Conservation (phyloP, 2,329 filamentous ascomycete species). For the Alternaria ventricosa region DNA sequence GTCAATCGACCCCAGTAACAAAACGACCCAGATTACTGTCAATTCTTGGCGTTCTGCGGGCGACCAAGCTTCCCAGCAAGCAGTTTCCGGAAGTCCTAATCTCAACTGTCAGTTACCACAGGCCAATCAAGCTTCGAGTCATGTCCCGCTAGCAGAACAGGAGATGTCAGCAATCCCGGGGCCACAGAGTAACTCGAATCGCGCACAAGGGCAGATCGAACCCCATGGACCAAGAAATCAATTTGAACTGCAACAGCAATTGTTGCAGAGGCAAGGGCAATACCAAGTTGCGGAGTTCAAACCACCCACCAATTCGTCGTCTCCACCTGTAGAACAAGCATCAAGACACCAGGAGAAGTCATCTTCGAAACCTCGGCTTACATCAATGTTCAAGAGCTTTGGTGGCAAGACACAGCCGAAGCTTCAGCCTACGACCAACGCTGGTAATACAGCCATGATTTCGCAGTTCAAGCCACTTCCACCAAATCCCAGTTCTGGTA, state of each 20-base stretch:
- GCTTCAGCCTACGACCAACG: conserved; percentile 10
- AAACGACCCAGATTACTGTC: conserved; percentile 9
- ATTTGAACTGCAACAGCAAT: conserved; percentile 40
- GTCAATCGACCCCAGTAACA: neutral
- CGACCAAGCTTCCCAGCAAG: conserved; percentile 10
- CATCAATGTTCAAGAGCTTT: conserved; percentile 56
- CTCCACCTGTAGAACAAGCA: conserved; percentile 26
- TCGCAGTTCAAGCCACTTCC: conserved; percentile 3
- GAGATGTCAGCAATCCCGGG: conserved; percentile 12
- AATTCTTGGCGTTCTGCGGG: conserved; percentile 17
- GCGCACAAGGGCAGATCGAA: conserved; percentile 11
- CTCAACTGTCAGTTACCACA: conserved; percentile 5
- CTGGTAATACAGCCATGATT: neutral
- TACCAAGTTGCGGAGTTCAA: conserved; percentile 51
- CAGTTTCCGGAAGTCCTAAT: conserved; percentile 8
- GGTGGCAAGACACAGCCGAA: conserved; percentile 31
- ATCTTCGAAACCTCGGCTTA: conserved; percentile 34
- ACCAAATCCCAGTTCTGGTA: conserved; percentile 19
- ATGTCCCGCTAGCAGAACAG: conserved; percentile 15
- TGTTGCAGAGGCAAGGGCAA: conserved; percentile 42
- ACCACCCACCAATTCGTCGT: conserved; percentile 47
- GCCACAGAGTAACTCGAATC: conserved; percentile 16
- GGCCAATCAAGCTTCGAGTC: conserved; percentile 10
- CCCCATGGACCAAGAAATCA: conserved; percentile 29
- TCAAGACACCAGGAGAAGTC: conserved; percentile 31